phyloP scores from a whole-genome alignment of 805 yeast genomes.

The Ogataea henricii region DNA sequence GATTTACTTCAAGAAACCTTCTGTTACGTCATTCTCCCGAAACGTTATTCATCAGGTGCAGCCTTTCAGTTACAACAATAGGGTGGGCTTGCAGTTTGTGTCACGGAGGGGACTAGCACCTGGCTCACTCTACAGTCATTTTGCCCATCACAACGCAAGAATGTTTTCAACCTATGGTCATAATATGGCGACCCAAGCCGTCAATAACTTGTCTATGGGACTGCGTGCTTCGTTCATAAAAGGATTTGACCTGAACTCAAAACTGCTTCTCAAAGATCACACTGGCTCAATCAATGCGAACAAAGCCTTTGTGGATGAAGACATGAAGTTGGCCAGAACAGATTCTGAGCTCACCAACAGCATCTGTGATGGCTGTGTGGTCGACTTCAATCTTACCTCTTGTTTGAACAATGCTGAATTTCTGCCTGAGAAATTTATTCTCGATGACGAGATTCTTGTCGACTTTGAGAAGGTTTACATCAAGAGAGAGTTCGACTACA shows the following conservation, averaged over 20 bases:
- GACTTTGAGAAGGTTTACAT: slow-evolving; percentile 37
- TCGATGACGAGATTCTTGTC: slow-evolving; percentile 47
- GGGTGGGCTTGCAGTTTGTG: slow-evolving; percentile 24
- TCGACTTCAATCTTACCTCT: slow-evolving; percentile 54
- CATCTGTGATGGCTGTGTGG: slow-evolving; percentile 47
- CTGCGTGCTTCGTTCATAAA: slow-evolving; percentile 39
- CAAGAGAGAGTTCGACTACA: slow-evolving; percentile 20
- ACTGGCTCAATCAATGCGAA: slow-evolving; percentile 25
- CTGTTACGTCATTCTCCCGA: slow-evolving; percentile 21
- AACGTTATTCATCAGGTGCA: slow-evolving; percentile 29
- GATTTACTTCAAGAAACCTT: slow-evolving; percentile 12
- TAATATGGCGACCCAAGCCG: slow-evolving; percentile 54
- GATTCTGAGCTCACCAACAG: slow-evolving; percentile 30
- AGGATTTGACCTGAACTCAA: slow-evolving; percentile 34
- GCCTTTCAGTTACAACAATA: slow-evolving; percentile 29
- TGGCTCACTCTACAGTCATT: slow-evolving; percentile 37
- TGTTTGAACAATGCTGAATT: slow-evolving; percentile 7
- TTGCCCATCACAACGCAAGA: slow-evolving; percentile 39
- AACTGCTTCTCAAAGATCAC: slow-evolving; percentile 19
- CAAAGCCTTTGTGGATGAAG: slow-evolving; percentile 32
- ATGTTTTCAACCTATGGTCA: slow-evolving; percentile 42
- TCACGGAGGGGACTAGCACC: slow-evolving; percentile 31
- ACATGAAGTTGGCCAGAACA: slow-evolving; percentile 38
- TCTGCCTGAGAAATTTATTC: slow-evolving; percentile 38
- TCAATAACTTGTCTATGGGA: slow-evolving; percentile 55